Conservation (phyloP, 2,329 filamentous ascomycete genomes). For the Stagonosporopsis chrysanthemi region DNA sequence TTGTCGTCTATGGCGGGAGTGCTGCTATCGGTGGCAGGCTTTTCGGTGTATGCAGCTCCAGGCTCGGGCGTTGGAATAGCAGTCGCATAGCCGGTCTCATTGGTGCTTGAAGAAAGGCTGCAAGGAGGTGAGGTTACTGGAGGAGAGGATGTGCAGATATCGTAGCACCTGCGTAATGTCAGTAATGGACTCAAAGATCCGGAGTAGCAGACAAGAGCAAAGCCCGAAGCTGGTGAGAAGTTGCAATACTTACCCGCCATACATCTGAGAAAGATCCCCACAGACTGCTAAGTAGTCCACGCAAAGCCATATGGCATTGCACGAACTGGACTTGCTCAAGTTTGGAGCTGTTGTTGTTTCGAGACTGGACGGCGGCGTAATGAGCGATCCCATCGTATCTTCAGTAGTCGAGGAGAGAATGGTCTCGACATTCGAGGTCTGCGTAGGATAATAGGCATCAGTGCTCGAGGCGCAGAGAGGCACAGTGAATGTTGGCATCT, state of each 20-base stretch:
- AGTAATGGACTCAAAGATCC: background rate
- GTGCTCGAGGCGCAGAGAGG: constrained; percentile 1
- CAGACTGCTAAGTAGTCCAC: constrained; percentile 18
- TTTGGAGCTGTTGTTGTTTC: background rate
- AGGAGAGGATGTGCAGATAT: constrained; percentile 16
- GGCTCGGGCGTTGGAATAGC: background rate
- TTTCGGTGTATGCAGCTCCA: constrained; percentile 4
- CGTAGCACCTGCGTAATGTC: constrained; percentile 21
- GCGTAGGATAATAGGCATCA: background rate
- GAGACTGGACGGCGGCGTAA: background rate
- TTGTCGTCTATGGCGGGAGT: constrained; percentile 1
- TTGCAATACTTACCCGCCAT: constrained; percentile 16
- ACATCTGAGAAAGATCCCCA: constrained; percentile 4
- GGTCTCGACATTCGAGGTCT: background rate
- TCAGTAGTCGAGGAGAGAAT: background rate
- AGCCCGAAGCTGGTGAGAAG: background rate
- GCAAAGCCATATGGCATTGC: constrained; percentile 16
- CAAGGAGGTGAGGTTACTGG: constrained; percentile 15
- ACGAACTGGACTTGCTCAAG: background rate
- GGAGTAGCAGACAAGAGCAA: background rate
- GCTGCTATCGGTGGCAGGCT: constrained; percentile 1
- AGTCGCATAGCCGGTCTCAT: background rate
- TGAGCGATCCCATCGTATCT: background rate
- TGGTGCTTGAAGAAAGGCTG: constrained; percentile 9
- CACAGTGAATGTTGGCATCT: constrained; percentile 16